Percentiles rank a stretch among this genome's conserved stretches.
Evolutionary conservation across 1,284 basidiomycete species (phyloP).

Genomic region (Puccinia horiana): DNA sequence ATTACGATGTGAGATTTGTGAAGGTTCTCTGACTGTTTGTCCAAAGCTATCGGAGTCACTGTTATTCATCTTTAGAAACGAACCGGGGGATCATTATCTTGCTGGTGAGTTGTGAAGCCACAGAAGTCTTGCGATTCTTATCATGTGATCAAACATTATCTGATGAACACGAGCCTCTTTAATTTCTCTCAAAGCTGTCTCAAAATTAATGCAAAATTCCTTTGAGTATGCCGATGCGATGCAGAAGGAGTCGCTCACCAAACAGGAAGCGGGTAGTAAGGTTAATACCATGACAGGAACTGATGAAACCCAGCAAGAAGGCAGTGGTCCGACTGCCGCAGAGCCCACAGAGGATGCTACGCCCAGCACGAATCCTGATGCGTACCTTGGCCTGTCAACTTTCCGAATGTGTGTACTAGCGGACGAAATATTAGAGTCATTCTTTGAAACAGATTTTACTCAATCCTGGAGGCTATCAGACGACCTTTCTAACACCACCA

Average conservation of each 20-base stretch:
- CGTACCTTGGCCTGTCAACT: conserved; percentile 63
- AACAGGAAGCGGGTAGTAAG: conserved; percentile 11
- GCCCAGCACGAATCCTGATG: conserved; percentile 51
- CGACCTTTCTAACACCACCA: conserved; percentile 63
- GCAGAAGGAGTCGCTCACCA: conserved; percentile 55
- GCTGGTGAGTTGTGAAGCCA: conserved; percentile 60
- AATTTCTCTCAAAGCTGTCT: conserved; percentile 66
- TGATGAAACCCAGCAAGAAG: conserved; percentile 48
- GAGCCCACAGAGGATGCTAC: conserved; percentile 6
- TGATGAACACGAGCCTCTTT: neutral
- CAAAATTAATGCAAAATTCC: conserved; percentile 92
- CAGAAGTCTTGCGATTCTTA: neutral
- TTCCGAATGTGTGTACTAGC: conserved; percentile 97
- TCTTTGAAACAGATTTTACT: conserved; percentile 86
- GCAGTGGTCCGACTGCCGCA: neutral
- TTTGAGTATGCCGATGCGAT: conserved; percentile 92
- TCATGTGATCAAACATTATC: neutral
- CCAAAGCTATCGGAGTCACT: conserved; percentile 25
- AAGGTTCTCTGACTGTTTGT: neutral
- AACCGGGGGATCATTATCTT: conserved; percentile 93
- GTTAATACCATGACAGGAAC: neutral
- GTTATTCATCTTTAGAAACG: conserved; percentile 95
- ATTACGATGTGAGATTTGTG: conserved; percentile 63
- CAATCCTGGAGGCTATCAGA: conserved; percentile 79
- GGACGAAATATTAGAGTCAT: conserved; percentile 88